Conservation (phyloP, 169 alveolate genomes). For the Plasmodium reichenowi region DNA sequence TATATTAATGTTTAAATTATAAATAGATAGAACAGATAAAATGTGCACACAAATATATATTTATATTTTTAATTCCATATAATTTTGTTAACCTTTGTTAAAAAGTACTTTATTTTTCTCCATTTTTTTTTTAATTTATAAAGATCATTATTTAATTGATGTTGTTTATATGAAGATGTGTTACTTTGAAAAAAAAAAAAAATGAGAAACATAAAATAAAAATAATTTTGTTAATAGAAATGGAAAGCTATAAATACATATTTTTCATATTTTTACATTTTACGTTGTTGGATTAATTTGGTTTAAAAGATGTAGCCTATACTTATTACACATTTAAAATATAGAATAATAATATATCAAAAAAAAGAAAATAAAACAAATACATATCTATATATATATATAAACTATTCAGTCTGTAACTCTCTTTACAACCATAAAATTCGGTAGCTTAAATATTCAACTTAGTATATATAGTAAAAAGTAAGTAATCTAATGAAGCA, state of each 20-base stretch:
- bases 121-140: constrained; percentile 14
- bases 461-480: too few species aligned
- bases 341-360: not conserved
- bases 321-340: constrained; percentile 9
- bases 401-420: too few species aligned
- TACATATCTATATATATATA: too few species aligned
- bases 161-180: not conserved
- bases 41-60: not conserved
- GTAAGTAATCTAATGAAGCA: too few species aligned
- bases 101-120: constrained; percentile 19
- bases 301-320: not conserved
- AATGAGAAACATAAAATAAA: not conserved
- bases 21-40: too few species aligned
- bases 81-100: constrained; percentile 20
- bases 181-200: constrained; percentile 18
- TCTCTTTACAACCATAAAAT: too few species aligned
- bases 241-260: not conserved
- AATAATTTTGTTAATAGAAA: not conserved
- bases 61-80: not conserved
- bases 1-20: too few species aligned
- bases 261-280: constrained; percentile 1
- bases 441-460: too few species aligned
- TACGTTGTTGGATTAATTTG: constrained; percentile 13
- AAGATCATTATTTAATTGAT: constrained; percentile 11
- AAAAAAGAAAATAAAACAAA: not conserved